Base-by-base conservation (phyloP, 2,329 filamentous ascomycete genomes). In the Hymenotorrendiella dingleyae region DNA sequence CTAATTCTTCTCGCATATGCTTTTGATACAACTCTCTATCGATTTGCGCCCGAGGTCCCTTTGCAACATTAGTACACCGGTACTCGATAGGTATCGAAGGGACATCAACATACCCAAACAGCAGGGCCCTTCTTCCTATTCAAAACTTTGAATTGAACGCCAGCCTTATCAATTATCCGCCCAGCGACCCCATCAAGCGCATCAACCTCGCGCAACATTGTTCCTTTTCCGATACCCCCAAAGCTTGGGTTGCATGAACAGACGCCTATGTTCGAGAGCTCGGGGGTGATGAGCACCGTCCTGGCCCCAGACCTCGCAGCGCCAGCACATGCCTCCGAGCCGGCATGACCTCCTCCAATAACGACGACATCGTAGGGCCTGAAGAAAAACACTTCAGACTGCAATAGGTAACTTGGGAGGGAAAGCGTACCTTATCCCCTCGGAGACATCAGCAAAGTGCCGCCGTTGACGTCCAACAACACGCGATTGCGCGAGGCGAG, bases 221-320 rank as follows among this genome's bases (percentile, higher is more conserved):
- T 97, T 12, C 93, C 93, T 63, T 98, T 98, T 33, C 93, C 93
- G 55, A 98, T 97, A n/a, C 93, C 93, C 28, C 93, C 93, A 60
- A 98, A 94, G 51, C 88, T 94, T 2, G 91, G 91, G 62, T 97
- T 97, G 68, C 91, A 97, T 26, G 90, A 96, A 68, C 91, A 97
- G 22, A 93, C 87, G 42, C 91, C 91, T 16, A 97, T 80, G 56
- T 96, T 95, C 46, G 90, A 82, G 45, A 87, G 65, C 47, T 85
- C 88, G 2, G 91, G 93, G 1, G 93, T 98, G 36, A 98, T 74
- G 53, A 98, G 76, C 2, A 85, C 91, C 30, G 93, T 97, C 56
- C 82, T 81, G 37, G 91, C 93, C 40, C 93, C 93, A 12, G 86
- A 78, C 58, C 93, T 80, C 33, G 93, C 93, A 11, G 93, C 87